These are phyloP conservation scores for Fusarium begoniae DNA, from an alignment of 2,329 filamentous ascomycete species.

Conservation along the genomic window DNA sequence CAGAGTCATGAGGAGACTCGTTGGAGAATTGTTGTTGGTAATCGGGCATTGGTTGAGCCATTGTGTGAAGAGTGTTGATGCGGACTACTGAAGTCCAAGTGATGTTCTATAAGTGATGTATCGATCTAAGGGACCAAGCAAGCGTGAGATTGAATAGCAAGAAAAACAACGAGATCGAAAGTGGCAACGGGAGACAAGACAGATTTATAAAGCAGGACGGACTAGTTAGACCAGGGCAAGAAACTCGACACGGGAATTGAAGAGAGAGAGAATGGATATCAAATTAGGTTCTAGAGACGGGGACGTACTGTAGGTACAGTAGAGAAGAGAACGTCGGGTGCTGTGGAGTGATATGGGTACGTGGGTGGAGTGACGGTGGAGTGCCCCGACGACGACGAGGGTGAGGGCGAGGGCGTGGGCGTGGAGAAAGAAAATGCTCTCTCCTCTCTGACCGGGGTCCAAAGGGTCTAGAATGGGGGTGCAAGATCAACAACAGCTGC, in stretches of 20 bases:
- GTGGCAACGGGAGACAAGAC: conserved; percentile 27
- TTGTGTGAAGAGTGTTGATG: conserved; percentile 12
- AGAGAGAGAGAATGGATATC: conserved; percentile 16
- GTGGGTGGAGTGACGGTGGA: conserved; percentile 37
- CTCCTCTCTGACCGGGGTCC: conserved; percentile 6
- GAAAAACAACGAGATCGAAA: not conserved
- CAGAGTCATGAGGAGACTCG: conserved; percentile 36
- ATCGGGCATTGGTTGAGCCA: conserved; percentile 32
- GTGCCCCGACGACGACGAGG: conserved; percentile 21
- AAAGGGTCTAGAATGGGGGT: conserved; percentile 27
- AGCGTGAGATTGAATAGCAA: not conserved
- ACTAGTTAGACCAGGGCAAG: conserved; percentile 11
- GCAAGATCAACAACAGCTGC: not conserved
- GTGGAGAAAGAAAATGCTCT: conserved; percentile 23
- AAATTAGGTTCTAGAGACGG: conserved; percentile 23
- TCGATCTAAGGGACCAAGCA: not conserved
- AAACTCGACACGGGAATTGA: conserved; percentile 8
- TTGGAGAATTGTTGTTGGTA: conserved; percentile 11
- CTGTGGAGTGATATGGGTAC: conserved; percentile 31
- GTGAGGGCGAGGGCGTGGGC: not conserved
- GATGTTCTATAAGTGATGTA: not conserved
- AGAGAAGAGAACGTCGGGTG: conserved; percentile 1
- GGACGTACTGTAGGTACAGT: not conserved
- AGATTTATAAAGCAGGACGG: conserved; percentile 36
- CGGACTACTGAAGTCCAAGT: not conserved